Base-by-base conservation (phyloP, 2,329 filamentous ascomycete species). In the Talaromyces sp. region DNA sequence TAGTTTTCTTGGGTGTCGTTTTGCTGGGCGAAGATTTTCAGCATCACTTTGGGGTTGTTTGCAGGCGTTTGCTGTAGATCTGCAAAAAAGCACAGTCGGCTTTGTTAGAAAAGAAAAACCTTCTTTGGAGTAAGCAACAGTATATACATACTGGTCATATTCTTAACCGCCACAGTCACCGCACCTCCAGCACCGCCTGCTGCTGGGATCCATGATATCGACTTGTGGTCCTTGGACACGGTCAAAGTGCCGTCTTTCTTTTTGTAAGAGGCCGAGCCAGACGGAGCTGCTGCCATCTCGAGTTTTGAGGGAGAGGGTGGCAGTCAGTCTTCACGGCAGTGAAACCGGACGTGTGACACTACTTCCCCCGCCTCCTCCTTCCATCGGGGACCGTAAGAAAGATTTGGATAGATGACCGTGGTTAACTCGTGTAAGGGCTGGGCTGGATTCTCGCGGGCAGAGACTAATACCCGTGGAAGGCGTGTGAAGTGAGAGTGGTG, bases 21-120 rank as follows among this genome's bases (percentile, higher is more conserved):
- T 17, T 84, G 76, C 72, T 92, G 89, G 63, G 89, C 89, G 67
- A 97, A 90, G 59, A 99, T 88, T 74, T 94, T 96, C 62, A 97
- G 83, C 83, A 96, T 96, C 57, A 96, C 92, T 80, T 96, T 97
- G 19, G 91, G 81, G 38, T 86, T 87, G n/a, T 82, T 87, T 62
- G 91, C 91, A 12, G 94, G 92, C 0, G 94, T 97, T 74, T 97
- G 93, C 75, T 99, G 93, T 54, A 99, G 85, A 77, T 97, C 91
- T 94, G 50, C 32, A 17, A 41, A 38, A 21, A 9, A 41, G 7
- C 11, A n/a, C 11, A 41, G 14, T 19, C 41, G 14, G 38, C 3
- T n/a, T 26, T 27, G 26, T 52, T 29, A 52, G 14, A 52, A 17
- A 38, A 38, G 17, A 38, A n/a, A 38, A 38, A n/a, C 35, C 5